These are phyloP conservation scores for Achaetomiella virescens DNA, from an alignment of 495 filamentous ascomycete species.

Conservation along the genomic window DNA sequence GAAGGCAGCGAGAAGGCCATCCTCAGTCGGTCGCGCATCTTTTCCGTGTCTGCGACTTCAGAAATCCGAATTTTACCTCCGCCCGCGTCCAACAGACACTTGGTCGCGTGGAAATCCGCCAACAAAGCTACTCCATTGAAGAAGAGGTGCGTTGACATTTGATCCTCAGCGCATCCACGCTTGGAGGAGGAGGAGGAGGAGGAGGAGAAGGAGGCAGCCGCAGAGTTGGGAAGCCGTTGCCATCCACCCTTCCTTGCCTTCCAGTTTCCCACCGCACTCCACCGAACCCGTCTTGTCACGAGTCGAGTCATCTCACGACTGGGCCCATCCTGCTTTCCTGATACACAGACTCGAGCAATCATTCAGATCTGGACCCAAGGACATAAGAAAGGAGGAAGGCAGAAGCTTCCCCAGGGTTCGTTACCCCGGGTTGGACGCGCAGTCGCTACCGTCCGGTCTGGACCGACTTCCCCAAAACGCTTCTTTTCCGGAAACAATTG, in stretches of 20 bases:
- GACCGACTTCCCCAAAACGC: not conserved
- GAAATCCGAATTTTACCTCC: not conserved
- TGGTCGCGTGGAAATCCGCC: slow-evolving; percentile 1
- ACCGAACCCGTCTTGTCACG: slow-evolving; percentile 5
- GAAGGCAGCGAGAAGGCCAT: slow-evolving; percentile 3
- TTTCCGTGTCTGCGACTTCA: not conserved
- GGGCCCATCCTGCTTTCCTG: slow-evolving; percentile 6
- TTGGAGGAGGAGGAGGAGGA: too few species aligned
- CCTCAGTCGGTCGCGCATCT: slow-evolving; percentile 4
- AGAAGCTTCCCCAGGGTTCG: slow-evolving; percentile 1
- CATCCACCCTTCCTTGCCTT: not conserved
- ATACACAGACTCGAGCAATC: not conserved
- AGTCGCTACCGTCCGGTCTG: not conserved
- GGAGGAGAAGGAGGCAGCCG: too few species aligned
- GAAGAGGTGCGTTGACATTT: slow-evolving; percentile 16
- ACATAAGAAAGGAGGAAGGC: not conserved
- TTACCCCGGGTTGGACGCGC: not conserved
- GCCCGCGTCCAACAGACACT: not conserved
- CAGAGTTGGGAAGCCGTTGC: not conserved
- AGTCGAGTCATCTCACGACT: slow-evolving; percentile 8
- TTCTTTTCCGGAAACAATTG: not conserved
- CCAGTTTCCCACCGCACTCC: slow-evolving; percentile 3
- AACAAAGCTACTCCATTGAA: slow-evolving; percentile 9
- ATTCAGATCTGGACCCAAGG: not conserved
- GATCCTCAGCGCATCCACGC: not conserved